Conservation (phyloP, 768 basidiomycete genomes). For the Termitomyces sp. region DNA sequence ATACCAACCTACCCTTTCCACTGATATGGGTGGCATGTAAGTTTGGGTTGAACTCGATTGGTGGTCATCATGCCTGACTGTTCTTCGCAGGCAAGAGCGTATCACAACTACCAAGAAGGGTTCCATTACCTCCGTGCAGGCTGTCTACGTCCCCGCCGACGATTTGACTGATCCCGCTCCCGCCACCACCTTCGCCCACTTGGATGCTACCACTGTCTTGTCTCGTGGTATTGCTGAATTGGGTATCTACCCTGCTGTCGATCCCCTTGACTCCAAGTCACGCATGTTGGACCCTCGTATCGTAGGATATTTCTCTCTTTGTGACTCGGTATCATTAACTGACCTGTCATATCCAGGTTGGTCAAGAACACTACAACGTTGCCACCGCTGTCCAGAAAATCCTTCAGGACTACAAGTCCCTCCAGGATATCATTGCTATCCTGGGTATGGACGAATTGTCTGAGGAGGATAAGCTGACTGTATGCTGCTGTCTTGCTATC, state of each 20-base stretch:
- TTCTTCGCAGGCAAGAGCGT: conserved; percentile 83
- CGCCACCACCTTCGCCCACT: conserved; percentile 99
- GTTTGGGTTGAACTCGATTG: conserved; percentile 23
- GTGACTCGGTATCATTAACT: background rate
- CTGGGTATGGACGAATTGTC: conserved; percentile 99
- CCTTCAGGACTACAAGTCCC: conserved; percentile 93
- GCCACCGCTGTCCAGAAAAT: conserved; percentile 98
- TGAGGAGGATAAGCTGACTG: conserved; percentile 98
- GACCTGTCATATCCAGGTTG: conserved; percentile 45
- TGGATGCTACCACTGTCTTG: conserved; percentile 99
- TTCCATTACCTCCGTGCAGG: conserved; percentile 99
- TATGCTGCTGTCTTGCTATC: conserved; percentile 33
- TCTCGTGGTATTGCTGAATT: conserved; percentile 99
- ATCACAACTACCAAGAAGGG: conserved; percentile 99
- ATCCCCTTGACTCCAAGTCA: conserved; percentile 98
- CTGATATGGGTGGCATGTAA: conserved; percentile 99
- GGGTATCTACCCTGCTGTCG: conserved; percentile 99
- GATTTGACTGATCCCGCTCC: conserved; percentile 99
- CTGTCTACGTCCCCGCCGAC: conserved; percentile 99
- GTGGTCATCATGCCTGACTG: conserved; percentile 9
- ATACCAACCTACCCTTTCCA: conserved; percentile 99
- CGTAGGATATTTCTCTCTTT: conserved; percentile 42
- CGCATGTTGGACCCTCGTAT: conserved; percentile 99
- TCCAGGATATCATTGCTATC: conserved; percentile 99
- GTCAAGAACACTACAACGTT: conserved; percentile 91